Base-by-base conservation (phyloP, 352 stramenopile genomes). In the Globisporangium lucens region DNA sequence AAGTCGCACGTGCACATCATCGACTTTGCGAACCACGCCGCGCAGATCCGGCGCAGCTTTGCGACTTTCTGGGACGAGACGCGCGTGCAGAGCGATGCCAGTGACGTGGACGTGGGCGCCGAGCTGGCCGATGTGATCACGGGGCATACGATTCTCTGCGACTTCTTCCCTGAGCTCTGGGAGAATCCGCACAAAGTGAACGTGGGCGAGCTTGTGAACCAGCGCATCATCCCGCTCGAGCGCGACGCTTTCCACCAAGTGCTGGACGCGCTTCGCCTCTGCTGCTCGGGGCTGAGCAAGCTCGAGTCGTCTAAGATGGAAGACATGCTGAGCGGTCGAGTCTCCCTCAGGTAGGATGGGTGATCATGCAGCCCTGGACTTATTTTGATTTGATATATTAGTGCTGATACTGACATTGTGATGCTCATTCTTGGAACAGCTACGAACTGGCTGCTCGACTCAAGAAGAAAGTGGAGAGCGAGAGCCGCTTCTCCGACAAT, bases 21-120 rank as follows among this genome's bases (percentile, higher is more conserved):
- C 9, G 85, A 93, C 56, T 93, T 93, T 64, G 77, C 82, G 8
- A 93, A 93, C 51, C 83, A 93, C 68, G 74, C 77, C 10, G 82
- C 85, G 20, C 81, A 90, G 52, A 86, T 94, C 41, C 82, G 84
- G 17, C 70, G 71, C 12, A 78, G 67, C 51, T 89, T 85, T 35
- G 70, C 80, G 12, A 73, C 80, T 57, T 89, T 85, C 43, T 89
- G 80, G 80, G 55, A 74, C 43, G 73, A 82, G 64, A 70, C 78
- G 7, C 76, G 67, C 38, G 60, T 61, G 3, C 73, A 68, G 10
- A 41, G 41, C 2, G 71, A 72, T 24, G 62, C 62, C 2, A 61
- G 70, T 20, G 67, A 22, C 4, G 64, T 85, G 41, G 75, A 89
- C 43, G 36, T 69, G 24, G 22, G 65, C 33, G 64, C 73, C 6